phyloP scores from a whole-genome alignment of 148 eudicot species.

The Drosera capensis region DNA sequence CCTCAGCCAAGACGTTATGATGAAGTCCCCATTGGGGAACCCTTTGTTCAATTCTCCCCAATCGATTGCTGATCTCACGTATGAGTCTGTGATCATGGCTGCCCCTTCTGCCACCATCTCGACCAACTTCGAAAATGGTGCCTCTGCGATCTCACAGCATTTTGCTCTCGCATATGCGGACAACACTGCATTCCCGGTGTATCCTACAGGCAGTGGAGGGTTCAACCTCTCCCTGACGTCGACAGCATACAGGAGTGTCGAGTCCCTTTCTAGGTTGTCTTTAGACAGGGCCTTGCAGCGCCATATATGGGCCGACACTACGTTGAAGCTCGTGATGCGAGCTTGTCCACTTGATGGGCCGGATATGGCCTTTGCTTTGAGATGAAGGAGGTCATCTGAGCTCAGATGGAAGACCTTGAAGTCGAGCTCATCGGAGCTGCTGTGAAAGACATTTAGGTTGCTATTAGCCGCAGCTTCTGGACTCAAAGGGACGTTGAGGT shows the following conservation, averaged over 20 bases:
- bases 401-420: constrained; percentile 46
- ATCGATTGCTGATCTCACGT: constrained; percentile 65
- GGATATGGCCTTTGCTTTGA: constrained; percentile 34
- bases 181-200: constrained; percentile 71
- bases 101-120: constrained; percentile 48
- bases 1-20: constrained; percentile 90
- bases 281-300: constrained; percentile 69
- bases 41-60: constrained; percentile 78
- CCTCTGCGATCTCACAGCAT: constrained; percentile 39
- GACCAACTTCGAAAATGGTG: constrained; percentile 32
- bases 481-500: constrained; percentile 27
- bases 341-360: neutral
- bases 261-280: constrained; percentile 13
- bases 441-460: constrained; percentile 31
- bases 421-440: constrained; percentile 35
- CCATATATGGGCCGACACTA: constrained; percentile 65
- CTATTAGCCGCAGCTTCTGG: constrained; percentile 4
- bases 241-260: constrained; percentile 50
- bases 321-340: constrained; percentile 58
- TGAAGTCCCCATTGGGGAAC: constrained; percentile 73
- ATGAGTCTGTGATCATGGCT: constrained; percentile 53
- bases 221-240: constrained; percentile 47
- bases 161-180: constrained; percentile 52
- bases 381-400: constrained; percentile 24
- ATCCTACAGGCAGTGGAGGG: constrained; percentile 45